phyloP scores from a whole-genome alignment of 2,329 filamentous ascomycete genomes.

The Aschersonia sp. region DNA sequence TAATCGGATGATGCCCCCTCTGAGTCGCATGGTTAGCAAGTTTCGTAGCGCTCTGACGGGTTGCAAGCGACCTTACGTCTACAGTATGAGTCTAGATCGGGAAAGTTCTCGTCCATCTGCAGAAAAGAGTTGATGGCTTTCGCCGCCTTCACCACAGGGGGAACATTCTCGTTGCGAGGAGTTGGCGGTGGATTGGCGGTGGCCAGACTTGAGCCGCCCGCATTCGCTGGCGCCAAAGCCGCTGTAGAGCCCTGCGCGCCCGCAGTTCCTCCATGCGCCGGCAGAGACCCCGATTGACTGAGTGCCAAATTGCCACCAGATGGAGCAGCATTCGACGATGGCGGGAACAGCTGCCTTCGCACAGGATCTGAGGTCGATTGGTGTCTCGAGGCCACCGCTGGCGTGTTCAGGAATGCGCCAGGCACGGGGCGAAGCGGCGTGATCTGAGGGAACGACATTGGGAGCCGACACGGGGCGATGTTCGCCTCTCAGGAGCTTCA shows the following conservation, averaged over 20 bases:
- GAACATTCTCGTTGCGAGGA: conserved; percentile 33
- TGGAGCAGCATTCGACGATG: conserved; percentile 10
- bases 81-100: conserved; percentile 79
- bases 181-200: conserved; percentile 23
- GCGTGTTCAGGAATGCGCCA: conserved; percentile 64
- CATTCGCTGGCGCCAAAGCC: conserved; percentile 11
- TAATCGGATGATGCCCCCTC: conserved; percentile 88
- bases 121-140: conserved; percentile 71
- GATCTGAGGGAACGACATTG: conserved; percentile 39
- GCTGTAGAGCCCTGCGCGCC: conserved; percentile 2
- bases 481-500: not conserved
- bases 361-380: conserved; percentile 28
- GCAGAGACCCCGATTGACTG: not conserved
- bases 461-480: conserved; percentile 7
- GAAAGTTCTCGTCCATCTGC: conserved; percentile 63
- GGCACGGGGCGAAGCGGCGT: conserved; percentile 62
- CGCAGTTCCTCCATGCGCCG: not conserved
- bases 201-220: conserved; percentile 13
- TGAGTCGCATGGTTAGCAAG: conserved; percentile 23
- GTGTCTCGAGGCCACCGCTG: conserved; percentile 41
- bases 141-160: conserved; percentile 67
- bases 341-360: conserved; percentile 35
- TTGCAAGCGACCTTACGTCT: conserved; percentile 49
- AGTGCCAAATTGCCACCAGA: conserved; percentile 6
- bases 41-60: not conserved